Conservation (phyloP, 169 alveolate genomes). For the Cryptosporidium meleagridis region DNA sequence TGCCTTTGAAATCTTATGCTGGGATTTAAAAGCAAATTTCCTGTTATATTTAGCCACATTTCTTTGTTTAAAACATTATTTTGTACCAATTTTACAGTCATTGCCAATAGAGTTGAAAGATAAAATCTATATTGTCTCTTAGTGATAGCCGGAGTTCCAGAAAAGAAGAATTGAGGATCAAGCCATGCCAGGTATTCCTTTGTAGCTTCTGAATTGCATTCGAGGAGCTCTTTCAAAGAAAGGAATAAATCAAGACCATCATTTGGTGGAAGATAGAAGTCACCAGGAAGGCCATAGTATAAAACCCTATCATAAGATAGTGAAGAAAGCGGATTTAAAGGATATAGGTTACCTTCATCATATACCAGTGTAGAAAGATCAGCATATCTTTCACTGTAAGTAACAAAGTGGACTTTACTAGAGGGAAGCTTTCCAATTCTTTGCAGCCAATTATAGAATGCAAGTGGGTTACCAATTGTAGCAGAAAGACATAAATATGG, state of each 20-base stretch:
- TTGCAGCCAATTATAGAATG: conserved; percentile 85
- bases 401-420: conserved; percentile 81
- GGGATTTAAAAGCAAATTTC: conserved; percentile 37
- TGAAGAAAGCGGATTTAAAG: conserved; percentile 53
- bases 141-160: conserved; percentile 83
- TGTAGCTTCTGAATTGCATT: conserved; percentile 25
- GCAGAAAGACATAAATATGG: conserved; percentile 93
- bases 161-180: conserved; percentile 80
- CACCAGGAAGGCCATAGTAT: conserved; percentile 74
- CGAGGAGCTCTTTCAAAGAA: conserved; percentile 26
- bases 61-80: conserved; percentile 24
- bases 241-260: conserved; percentile 67
- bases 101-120: conserved; percentile 35
- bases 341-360: conserved; percentile 63
- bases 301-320: conserved; percentile 66
- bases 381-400: conserved; percentile 85
- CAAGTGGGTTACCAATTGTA: conserved; percentile 89
- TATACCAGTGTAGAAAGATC: conserved; percentile 84
- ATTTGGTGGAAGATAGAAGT: conserved; percentile 77
- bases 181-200: conserved; percentile 76
- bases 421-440: conserved; percentile 75
- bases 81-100: conserved; percentile 29
- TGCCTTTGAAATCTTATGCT: conserved; percentile 45
- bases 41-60: conserved; percentile 41
- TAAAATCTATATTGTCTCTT: conserved; percentile 84